Base-by-base conservation (phyloP, 176 grass and related monocot species). In the Echinochloa phyllopogon region DNA sequence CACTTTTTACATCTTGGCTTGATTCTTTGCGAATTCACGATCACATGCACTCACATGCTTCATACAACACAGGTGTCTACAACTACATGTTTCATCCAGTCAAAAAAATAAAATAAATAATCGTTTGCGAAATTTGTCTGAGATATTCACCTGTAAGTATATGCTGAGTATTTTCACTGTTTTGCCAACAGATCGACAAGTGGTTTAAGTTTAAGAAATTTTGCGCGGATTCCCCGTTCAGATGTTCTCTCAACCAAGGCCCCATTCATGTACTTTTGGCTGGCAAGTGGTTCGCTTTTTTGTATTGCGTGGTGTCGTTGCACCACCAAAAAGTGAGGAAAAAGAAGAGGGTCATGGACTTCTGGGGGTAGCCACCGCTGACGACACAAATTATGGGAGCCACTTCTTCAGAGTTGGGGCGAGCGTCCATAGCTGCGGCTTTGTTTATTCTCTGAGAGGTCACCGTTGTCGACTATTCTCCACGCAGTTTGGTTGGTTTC, bases 231-330 rank as follows among this genome's bases (percentile, higher is more conserved):
- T 62, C 53, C 21, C 15, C 55, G 52, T 25, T 27, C 29, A 40
- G 29, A 20, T 78, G 18, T 7, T 56, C 24, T 13, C 38, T 17
- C 17, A 43, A 27, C 15, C 24, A 42, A 67, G 33, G 47, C 42
- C 47, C 24, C 73, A 57, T 23, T 12, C 39, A 55, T 55, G 74
- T 65, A 77, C 81, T 45, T 83, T 84, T 9, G 23, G 65, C 18
- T 21, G 43, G 73, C 73, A 66, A 73, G 49, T 84, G 67, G 76
- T 53, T 61, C 73, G 0, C 37, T 64, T 72, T 53, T 74, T 78
- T 88, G 80, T 88, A 65, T 62, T 64, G 83, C 77, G 0, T 53
- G 18, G 36, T 71, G 83, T 82, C 63, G 71, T 42, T 81, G 70
- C 62, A 70, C n/a, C 75, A 59, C 75, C 68, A 50, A 42, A 85